Evolutionary conservation across 805 yeast species (phyloP), one percentile per base, ranked within the genome.

Genomic region (Blastobotrys parvus): DNA sequence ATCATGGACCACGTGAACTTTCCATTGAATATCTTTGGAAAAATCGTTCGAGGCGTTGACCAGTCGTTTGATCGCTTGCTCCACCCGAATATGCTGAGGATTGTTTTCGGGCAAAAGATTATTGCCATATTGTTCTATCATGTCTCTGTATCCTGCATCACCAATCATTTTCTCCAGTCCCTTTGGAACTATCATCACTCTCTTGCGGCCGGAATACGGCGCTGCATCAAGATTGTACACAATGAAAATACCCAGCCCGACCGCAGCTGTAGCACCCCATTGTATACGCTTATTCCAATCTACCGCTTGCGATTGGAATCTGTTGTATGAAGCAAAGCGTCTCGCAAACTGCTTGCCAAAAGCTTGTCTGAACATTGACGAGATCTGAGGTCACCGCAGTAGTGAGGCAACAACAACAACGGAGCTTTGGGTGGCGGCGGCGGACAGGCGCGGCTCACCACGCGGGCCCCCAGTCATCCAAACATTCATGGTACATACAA

Each of bases 1-100:
- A 45, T 77, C 81, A 48, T 81, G 74, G 17, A 86, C 80, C 18
- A 92, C 83, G 58, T 86, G 86, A 22, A 92, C 76, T 50, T 75
- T 68, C 97, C 98, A 92, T 34, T 80, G 70, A 11, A 56, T 31
- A 11, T 50, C 45, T 16, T 46, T 44, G 19, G 45, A 35, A 10
- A 51, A 52, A 20, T 43, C 39, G 8, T 44, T 52, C 15, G 65
- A 48, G 8, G 58, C 68, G 16, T 53, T 51, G 39, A 90, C 72
- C 18, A 92, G 66, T 48, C 77, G 71, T 37, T 68, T 57, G 77
- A 92, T 84, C 8, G 90, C 70, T 2, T 55, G 58, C n/a, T 70
- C 63, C 13, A 89, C 84, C 45, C 70, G 68, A 10, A 53, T 50
- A 6, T 81, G 72, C 1, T 70, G 57, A 1, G 94, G 90, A 59